Evolutionary conservation across 1,139 yeast genomes (phyloP).

Genomic region (Scheffersomyces lignicola): DNA sequence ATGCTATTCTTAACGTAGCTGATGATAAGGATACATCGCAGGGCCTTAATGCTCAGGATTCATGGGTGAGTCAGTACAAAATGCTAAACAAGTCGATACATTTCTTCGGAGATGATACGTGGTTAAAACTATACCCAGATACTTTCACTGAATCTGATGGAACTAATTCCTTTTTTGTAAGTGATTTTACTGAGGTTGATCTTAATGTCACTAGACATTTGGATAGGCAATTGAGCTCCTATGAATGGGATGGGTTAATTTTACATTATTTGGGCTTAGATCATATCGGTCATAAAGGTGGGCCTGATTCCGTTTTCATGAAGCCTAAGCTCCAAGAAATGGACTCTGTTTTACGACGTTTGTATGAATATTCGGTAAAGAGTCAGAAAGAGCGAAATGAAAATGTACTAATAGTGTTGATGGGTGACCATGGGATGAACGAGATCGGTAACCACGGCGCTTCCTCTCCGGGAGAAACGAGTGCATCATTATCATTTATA

Average conservation of each 20-base stretch:
- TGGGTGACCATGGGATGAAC: conserved; percentile 98
- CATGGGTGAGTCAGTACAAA: conserved; percentile 78
- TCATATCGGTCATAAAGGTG: conserved; percentile 97
- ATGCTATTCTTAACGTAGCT: conserved; percentile 89
- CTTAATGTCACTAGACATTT: conserved; percentile 89
- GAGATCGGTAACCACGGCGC: conserved; percentile 96
- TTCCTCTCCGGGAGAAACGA: conserved; percentile 86
- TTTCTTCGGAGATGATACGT: conserved; percentile 96
- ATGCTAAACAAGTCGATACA: conserved; percentile 49
- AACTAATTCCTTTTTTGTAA: conserved; percentile 89
- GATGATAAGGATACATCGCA: conserved; percentile 82
- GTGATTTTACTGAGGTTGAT: conserved; percentile 93
- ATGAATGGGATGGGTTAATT: conserved; percentile 80
- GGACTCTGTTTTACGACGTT: conserved; percentile 61
- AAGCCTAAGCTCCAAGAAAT: conserved; percentile 77
- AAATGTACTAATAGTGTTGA: conserved; percentile 63
- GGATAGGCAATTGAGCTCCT: conserved; percentile 46
- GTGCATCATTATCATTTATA: conserved; percentile 72
- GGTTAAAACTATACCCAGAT: conserved; percentile 85
- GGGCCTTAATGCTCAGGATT: conserved; percentile 73
- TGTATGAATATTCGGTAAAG: conserved; percentile 45
- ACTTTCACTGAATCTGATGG: conserved; percentile 72
- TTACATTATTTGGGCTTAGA: conserved; percentile 92
- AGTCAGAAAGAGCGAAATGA: conserved; percentile 28
- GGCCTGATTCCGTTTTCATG: conserved; percentile 82